Evolutionary conservation across 805 yeast species (phyloP).

Genomic region (Helenozyma baotianmanensis): DNA sequence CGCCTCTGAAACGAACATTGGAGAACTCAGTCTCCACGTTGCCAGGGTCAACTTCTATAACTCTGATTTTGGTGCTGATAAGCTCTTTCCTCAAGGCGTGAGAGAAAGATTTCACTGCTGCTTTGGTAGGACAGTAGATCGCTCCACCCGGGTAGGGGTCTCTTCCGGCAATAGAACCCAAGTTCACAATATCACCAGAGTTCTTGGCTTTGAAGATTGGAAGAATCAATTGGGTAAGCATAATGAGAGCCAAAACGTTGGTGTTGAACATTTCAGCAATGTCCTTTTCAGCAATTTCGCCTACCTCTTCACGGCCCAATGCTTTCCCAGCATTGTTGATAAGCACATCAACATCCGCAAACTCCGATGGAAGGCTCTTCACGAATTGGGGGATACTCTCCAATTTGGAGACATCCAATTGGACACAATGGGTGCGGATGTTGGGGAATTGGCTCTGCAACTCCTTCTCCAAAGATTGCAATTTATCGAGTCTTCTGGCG

Average conservation of each 20-base stretch:
- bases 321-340: conserved; percentile 78
- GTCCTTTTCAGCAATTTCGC: conserved; percentile 59
- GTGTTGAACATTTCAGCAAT: conserved; percentile 76
- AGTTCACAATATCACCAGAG: conserved; percentile 66
- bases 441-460: conserved; percentile 47
- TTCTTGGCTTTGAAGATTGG: conserved; percentile 67
- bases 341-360: conserved; percentile 60
- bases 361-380: conserved; percentile 50
- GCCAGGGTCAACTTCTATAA: conserved; percentile 75
- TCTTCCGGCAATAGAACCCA: conserved; percentile 77
- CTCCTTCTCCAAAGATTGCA: conserved; percentile 45
- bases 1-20: conserved; percentile 60
- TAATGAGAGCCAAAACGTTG: conserved; percentile 81
- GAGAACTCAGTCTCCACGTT: conserved; percentile 78
- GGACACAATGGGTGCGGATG: conserved; percentile 54
- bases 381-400: conserved; percentile 49
- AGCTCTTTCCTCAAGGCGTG: conserved; percentile 71
- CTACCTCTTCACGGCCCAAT: conserved; percentile 72
- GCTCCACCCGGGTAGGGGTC: conserved; percentile 78
- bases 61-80: conserved; percentile 63
- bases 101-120: conserved; percentile 67
- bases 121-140: conserved; percentile 72
- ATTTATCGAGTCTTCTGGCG: conserved; percentile 70
- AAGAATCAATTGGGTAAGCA: conserved; percentile 75
- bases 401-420: conserved; percentile 38